Percentiles rank a stretch among this genome's conserved stretches.
Evolutionary conservation across 1,284 basidiomycete genomes (phyloP).

Genomic region (Xanthoconium separans): DNA sequence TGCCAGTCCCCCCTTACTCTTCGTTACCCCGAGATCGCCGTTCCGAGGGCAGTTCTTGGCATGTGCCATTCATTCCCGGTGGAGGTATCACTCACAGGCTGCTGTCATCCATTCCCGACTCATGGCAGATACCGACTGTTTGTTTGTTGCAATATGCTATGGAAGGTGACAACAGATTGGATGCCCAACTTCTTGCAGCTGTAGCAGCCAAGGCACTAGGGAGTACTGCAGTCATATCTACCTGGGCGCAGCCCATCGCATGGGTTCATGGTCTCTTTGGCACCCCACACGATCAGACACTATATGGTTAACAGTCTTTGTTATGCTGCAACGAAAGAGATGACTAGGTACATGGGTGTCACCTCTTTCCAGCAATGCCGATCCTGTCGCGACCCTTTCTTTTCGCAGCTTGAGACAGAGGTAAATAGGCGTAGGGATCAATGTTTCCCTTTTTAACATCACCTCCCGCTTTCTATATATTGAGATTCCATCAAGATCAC

Average conservation of each 20-base stretch:
- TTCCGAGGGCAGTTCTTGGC: slow-evolving; percentile 29
- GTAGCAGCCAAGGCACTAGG: slow-evolving; percentile 51
- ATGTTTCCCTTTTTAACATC: slow-evolving; percentile 86
- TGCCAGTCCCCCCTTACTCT: slow-evolving; percentile 53
- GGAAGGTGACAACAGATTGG: slow-evolving; percentile 77
- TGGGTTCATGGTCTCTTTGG: slow-evolving; percentile 73
- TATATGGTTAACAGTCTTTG: slow-evolving; percentile 56
- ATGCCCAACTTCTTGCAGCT: slow-evolving; percentile 63
- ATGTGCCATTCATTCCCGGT: slow-evolving; percentile 67
- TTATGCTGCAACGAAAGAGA: not conserved
- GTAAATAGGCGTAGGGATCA: slow-evolving; percentile 92
- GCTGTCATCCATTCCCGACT: slow-evolving; percentile 50
- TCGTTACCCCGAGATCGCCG: slow-evolving; percentile 38
- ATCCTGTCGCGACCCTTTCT: slow-evolving; percentile 49
- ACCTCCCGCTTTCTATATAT: slow-evolving; percentile 80
- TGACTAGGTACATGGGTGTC: slow-evolving; percentile 11
- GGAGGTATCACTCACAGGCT: slow-evolving; percentile 71
- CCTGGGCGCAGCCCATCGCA: slow-evolving; percentile 61
- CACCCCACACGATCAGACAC: slow-evolving; percentile 64
- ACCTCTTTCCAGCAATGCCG: slow-evolving; percentile 52
- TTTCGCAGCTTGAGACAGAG: slow-evolving; percentile 81
- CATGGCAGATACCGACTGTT: slow-evolving; percentile 58
- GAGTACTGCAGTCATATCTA: slow-evolving; percentile 28
- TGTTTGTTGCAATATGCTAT: slow-evolving; percentile 64
- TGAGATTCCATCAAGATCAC: not conserved